Evolutionary conservation across 805 yeast genomes (phyloP).

Genomic region (Pichia cabralensis): DNA sequence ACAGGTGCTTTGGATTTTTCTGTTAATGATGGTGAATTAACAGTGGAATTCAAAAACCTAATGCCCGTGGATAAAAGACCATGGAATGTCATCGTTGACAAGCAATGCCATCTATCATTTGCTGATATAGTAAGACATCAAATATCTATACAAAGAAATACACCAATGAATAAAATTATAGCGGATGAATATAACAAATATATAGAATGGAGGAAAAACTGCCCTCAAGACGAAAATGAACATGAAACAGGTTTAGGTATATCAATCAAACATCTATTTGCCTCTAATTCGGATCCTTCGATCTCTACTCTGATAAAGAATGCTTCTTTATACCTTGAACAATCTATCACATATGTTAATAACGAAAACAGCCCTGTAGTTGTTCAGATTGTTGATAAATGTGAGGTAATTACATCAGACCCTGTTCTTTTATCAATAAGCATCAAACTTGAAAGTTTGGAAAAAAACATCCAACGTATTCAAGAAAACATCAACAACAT

Average conservation of each 20-base stretch:
- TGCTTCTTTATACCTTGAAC: slow-evolving; percentile 45
- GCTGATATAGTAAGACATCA: slow-evolving; percentile 50
- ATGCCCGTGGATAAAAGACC: slow-evolving; percentile 44
- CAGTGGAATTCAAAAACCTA: slow-evolving; percentile 48
- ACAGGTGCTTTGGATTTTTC: slow-evolving; percentile 46
- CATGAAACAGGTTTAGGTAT: slow-evolving; percentile 13
- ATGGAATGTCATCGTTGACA: slow-evolving; percentile 46
- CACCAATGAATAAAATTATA: slow-evolving; percentile 30
- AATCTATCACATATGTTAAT: slow-evolving; percentile 50
- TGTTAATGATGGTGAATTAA: slow-evolving; percentile 51
- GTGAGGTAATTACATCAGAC: slow-evolving; percentile 56
- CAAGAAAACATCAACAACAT: slow-evolving; percentile 12
- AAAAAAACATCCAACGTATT: slow-evolving; percentile 33
- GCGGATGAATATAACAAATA: slow-evolving; percentile 30
- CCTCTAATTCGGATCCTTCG: slow-evolving; percentile 19
- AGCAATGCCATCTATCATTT: slow-evolving; percentile 36
- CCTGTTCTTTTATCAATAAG: slow-evolving; percentile 54
- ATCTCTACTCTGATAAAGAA: slow-evolving; percentile 26
- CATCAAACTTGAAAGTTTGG: slow-evolving; percentile 54
- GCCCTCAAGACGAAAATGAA: slow-evolving; percentile 1
- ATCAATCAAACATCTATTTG: slow-evolving; percentile 18
- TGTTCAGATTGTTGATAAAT: slow-evolving; percentile 49
- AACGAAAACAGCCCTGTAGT: slow-evolving; percentile 30
- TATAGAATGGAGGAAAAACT: slow-evolving; percentile 22
- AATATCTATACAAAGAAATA: slow-evolving; percentile 35